Conservation (phyloP, 2,329 filamentous ascomycete genomes). For the Helotiales sp. region DNA sequence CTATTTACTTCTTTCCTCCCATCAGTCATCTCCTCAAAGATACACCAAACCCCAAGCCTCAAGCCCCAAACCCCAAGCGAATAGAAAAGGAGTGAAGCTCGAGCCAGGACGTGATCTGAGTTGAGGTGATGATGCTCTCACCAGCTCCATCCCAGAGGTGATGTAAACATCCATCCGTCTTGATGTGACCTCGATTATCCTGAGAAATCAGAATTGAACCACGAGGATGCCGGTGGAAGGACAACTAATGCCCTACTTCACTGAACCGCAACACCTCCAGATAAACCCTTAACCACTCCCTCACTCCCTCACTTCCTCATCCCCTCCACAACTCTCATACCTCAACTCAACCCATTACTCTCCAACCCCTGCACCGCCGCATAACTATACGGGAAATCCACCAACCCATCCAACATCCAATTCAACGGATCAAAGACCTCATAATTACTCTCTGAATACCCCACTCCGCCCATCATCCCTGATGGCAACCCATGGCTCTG, state of each 20-base stretch:
- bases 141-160: too few species aligned
- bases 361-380: conserved; percentile 53
- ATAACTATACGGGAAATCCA: conserved; percentile 75
- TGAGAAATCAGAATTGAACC: too few species aligned
- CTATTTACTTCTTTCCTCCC: not conserved
- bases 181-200: too few species aligned
- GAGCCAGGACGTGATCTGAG: not conserved
- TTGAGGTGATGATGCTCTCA: too few species aligned
- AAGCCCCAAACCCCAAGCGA: too few species aligned
- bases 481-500: conserved; percentile 26
- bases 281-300: not conserved
- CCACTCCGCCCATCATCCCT: conserved; percentile 36
- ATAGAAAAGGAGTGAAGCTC: not conserved
- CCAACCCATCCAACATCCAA: conserved; percentile 86
- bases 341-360: conserved; percentile 25
- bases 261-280: too few species aligned
- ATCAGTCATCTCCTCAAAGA: too few species aligned
- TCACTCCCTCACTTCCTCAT: not conserved
- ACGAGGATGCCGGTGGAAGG: too few species aligned
- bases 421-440: conserved; percentile 91
- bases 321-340: not conserved
- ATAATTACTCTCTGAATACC: conserved; percentile 69
- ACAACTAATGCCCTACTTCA: too few species aligned
- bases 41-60: too few species aligned
- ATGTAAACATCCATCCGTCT: too few species aligned